These are phyloP conservation scores for Symbiodinium pilosum DNA, from an alignment of 73 alveolate species.

Conservation along the genomic window DNA sequence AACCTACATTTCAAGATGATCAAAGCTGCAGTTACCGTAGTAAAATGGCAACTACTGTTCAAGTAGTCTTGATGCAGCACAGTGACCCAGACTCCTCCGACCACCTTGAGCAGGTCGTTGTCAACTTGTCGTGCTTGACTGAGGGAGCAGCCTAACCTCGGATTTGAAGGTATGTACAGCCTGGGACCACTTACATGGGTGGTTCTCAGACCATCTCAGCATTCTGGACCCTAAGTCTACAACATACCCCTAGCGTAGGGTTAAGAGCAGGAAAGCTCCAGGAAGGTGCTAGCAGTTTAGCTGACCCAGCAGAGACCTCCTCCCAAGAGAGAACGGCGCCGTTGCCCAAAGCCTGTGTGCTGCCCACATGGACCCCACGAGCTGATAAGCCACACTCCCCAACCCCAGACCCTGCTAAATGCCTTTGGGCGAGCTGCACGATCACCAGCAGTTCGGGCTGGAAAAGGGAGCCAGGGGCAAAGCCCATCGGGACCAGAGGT, in stretches of 20 bases:
- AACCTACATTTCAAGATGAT: no score
- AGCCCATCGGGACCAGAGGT: slow-evolving; percentile 12
- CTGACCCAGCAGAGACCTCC: not conserved
- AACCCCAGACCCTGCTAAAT: no score
- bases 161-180: no score
- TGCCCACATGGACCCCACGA: no score
- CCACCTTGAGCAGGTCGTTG: not conserved
- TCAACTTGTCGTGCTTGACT: not conserved
- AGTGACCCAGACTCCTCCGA: slow-evolving; percentile 19
- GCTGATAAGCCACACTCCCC: no score
- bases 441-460: slow-evolving; percentile 23
- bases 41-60: not conserved
- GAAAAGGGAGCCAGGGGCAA: slow-evolving; percentile 18
- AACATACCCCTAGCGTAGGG: no score
- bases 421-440: slow-evolving; percentile 22
- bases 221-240: no score
- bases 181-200: no score
- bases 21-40: not conserved
- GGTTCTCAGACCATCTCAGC: no score
- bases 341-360: no score
- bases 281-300: not conserved
- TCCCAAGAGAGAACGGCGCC: no score
- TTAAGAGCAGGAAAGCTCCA: not conserved
- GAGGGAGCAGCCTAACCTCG: slow-evolving; percentile 13
- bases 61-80: not conserved